Percentiles rank a stretch among this genome's conserved stretches.
phyloP scores from a whole-genome alignment of 768 basidiomycete genomes.

The Zangia roseola region DNA sequence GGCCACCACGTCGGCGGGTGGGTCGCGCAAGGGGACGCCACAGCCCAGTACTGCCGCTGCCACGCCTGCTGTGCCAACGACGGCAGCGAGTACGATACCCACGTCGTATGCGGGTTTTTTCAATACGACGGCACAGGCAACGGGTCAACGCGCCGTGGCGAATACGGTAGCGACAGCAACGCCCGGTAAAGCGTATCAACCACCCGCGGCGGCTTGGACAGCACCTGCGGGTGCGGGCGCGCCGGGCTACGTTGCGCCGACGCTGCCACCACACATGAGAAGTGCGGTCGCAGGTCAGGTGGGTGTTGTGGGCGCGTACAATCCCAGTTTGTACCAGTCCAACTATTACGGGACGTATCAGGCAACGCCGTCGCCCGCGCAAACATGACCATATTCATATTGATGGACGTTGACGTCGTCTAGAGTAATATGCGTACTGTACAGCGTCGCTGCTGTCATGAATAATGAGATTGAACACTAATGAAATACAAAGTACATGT shows the following conservation, averaged over 20 bases:
- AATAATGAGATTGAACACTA: constrained; percentile 18
- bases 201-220: constrained; percentile 25
- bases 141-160: constrained; percentile 50
- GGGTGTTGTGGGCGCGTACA: constrained; percentile 18
- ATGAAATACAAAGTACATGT: not conserved
- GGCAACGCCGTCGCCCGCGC: constrained; percentile 31
- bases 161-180: constrained; percentile 45
- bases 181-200: constrained; percentile 32
- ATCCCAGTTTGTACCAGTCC: constrained; percentile 25
- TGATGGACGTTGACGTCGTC: constrained; percentile 1
- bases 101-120: constrained; percentile 44
- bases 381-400: constrained; percentile 17
- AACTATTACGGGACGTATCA: constrained; percentile 35
- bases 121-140: constrained; percentile 26
- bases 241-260: constrained; percentile 33
- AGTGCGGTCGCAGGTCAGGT: constrained; percentile 25
- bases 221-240: constrained; percentile 23
- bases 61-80: constrained; percentile 23
- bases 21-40: constrained; percentile 44
- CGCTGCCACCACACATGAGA: constrained; percentile 43
- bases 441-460: constrained; percentile 11
- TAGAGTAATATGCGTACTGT: constrained; percentile 23
- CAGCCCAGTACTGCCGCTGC: constrained; percentile 36
- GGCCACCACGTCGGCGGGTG: constrained; percentile 18
- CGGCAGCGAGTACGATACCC: constrained; percentile 31